Conservation (phyloP, 305 asterid species). For the Fraxinus nigra region DNA sequence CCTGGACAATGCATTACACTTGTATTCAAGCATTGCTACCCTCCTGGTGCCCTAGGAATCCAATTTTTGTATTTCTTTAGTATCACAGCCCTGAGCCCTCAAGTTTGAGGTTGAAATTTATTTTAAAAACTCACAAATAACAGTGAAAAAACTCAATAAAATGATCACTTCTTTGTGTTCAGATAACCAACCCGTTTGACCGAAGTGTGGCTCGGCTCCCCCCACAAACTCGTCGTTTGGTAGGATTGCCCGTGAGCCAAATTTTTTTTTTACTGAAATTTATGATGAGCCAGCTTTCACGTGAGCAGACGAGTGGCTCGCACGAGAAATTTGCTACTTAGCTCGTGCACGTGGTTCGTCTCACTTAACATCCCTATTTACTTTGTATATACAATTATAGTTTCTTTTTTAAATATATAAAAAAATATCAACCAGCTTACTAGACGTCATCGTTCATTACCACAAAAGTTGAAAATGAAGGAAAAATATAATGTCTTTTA, state of each 20-base stretch:
- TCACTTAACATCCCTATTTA: neutral
- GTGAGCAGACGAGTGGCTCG: neutral
- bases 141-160: neutral
- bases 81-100: neutral
- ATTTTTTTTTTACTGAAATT: neutral
- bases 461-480: neutral
- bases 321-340: neutral
- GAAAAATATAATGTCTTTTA: neutral
- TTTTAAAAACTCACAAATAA: neutral
- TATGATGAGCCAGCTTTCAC: neutral
- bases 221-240: neutral
- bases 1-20: neutral
- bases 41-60: constrained; percentile 28
- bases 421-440: neutral
- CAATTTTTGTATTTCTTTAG: constrained; percentile 23
- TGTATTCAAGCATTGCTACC: constrained; percentile 10
- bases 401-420: neutral
- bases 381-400: neutral
- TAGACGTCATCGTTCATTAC: neutral
- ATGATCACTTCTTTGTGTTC: neutral
- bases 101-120: constrained; percentile 31
- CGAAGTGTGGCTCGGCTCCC: neutral
- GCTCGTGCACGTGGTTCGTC: neutral
- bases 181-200: neutral
- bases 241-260: neutral